Evolutionary conservation across 345 rosid genomes (phyloP).

Genomic region (Syzygium aromaticum): DNA sequence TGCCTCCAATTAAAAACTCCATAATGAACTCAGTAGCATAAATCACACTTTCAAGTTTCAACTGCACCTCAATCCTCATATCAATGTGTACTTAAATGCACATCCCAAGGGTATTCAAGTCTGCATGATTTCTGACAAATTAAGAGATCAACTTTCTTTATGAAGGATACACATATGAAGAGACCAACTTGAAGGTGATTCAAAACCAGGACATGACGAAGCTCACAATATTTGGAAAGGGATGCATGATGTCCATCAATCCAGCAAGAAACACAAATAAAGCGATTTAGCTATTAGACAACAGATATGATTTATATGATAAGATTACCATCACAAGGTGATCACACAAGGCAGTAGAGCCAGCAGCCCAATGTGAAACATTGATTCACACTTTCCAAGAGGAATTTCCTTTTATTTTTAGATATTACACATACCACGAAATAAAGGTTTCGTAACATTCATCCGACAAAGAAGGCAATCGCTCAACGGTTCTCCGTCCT

Average conservation of each 20-base stretch:
- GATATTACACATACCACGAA: background rate
- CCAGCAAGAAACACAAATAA: background rate
- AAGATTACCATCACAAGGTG: background rate
- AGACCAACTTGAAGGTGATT: background rate
- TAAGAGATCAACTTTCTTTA: background rate
- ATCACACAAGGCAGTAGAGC: background rate
- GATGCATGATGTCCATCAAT: background rate
- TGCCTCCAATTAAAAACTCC: background rate
- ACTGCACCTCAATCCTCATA: background rate
- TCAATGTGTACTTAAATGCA: background rate
- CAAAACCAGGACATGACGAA: background rate
- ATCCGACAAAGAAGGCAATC: background rate
- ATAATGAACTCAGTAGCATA: background rate
- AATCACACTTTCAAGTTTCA: background rate
- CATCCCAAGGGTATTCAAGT: background rate
- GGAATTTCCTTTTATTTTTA: background rate
- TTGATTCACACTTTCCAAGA: background rate
- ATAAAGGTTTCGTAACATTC: background rate
- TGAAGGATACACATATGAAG: background rate
- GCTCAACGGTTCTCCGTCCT: background rate
- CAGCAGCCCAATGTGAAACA: background rate
- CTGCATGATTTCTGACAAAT: background rate
- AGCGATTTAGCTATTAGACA: background rate
- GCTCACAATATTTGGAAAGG: background rate
- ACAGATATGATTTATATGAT: background rate